These are phyloP conservation scores for Diaporthe sp. DNA, from an alignment of 2,329 filamentous ascomycete species.

Conservation along the genomic window DNA sequence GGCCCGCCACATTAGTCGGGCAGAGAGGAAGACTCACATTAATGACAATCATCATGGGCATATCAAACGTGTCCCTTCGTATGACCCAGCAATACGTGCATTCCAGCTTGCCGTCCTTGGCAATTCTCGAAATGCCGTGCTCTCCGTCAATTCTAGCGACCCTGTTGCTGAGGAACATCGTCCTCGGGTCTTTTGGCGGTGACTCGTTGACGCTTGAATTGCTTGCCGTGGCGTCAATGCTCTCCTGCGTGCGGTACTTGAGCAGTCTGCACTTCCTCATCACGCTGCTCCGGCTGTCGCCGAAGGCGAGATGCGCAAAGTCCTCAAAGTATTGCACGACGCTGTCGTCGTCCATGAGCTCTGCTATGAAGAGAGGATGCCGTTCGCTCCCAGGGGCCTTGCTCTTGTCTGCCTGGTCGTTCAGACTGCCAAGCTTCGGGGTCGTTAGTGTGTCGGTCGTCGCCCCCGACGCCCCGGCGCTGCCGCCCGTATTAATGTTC, in stretches of 20 bases:
- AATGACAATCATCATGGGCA: constrained; percentile 98
- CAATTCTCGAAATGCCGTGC: constrained; percentile 85
- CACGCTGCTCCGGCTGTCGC: constrained; percentile 88
- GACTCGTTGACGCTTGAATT: constrained; percentile 52
- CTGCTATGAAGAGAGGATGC: constrained; percentile 90
- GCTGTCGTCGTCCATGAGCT: constrained; percentile 92
- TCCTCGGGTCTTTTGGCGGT: constrained; percentile 60
- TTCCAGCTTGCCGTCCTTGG: constrained; percentile 91
- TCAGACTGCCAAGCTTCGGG: constrained; percentile 64
- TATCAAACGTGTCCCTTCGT: constrained; percentile 96
- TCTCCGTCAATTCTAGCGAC: constrained; percentile 78
- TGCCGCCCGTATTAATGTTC: constrained; percentile 82
- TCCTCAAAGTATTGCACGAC: constrained; percentile 97
- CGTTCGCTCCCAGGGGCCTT: constrained; percentile 64
- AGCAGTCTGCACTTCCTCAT: constrained; percentile 87
- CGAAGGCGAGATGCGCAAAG: constrained; percentile 92
- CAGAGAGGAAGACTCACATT: constrained; percentile 78
- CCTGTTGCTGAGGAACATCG: constrained; percentile 69
- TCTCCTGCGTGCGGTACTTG: constrained; percentile 87
- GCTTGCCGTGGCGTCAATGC: constrained; percentile 53
- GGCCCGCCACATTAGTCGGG: constrained; percentile 30
- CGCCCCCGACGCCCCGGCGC: constrained; percentile 56
- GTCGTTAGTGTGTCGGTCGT: constrained; percentile 61
- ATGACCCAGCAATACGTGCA: constrained; percentile 98
- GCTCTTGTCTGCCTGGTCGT: constrained; percentile 52